A percentile compares a stretch with the other conserved stretches of the same genome.
These are phyloP conservation scores for Claviceps pazoutovae DNA, from an alignment of 2,329 filamentous ascomycete genomes.

Conservation along the genomic window DNA sequence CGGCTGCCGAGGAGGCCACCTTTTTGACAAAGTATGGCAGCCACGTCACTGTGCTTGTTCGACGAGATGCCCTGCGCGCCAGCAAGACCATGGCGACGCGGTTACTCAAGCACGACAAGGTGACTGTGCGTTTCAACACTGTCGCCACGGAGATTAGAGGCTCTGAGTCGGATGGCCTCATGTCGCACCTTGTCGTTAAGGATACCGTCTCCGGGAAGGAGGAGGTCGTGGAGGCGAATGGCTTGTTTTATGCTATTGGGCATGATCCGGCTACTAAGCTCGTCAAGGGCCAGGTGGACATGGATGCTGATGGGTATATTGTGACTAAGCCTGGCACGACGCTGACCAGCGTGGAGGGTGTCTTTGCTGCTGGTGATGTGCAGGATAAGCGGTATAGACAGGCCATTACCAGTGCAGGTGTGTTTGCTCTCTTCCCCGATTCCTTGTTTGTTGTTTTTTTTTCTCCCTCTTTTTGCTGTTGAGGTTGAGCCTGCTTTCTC, in stretches of 20 bases:
- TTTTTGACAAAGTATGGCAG: constrained; percentile 96
- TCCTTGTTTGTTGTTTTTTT: neutral
- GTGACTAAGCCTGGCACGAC: constrained; percentile 79
- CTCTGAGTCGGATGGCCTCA: constrained; percentile 61
- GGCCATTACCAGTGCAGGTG: constrained; percentile 92
- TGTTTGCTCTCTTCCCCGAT: constrained; percentile 20
- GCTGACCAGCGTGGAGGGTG: constrained; percentile 74
- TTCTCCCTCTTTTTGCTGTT: neutral
- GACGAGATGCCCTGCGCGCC: constrained; percentile 73
- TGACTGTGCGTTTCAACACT: constrained; percentile 78
- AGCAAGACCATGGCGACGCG: constrained; percentile 86
- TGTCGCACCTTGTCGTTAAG: constrained; percentile 77
- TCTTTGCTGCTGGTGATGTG: constrained; percentile 94
- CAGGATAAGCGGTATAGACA: constrained; percentile 98
- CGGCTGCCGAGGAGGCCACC: constrained; percentile 90
- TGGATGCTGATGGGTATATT: constrained; percentile 84
- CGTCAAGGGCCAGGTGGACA: constrained; percentile 79
- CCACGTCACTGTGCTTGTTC: constrained; percentile 87
- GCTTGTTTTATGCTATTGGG: constrained; percentile 92
- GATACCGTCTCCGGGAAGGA: constrained; percentile 61
- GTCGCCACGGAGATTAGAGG: constrained; percentile 74
- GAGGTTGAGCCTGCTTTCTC: neutral
- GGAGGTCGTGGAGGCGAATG: constrained; percentile 79
- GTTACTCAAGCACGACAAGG: constrained; percentile 70
- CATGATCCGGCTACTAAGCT: constrained; percentile 88